A percentile compares a stretch with the other conserved stretches of the same genome.
These are phyloP conservation scores for Geotrichum histeridarum DNA, from an alignment of 1,139 yeast species.

Conservation along the genomic window DNA sequence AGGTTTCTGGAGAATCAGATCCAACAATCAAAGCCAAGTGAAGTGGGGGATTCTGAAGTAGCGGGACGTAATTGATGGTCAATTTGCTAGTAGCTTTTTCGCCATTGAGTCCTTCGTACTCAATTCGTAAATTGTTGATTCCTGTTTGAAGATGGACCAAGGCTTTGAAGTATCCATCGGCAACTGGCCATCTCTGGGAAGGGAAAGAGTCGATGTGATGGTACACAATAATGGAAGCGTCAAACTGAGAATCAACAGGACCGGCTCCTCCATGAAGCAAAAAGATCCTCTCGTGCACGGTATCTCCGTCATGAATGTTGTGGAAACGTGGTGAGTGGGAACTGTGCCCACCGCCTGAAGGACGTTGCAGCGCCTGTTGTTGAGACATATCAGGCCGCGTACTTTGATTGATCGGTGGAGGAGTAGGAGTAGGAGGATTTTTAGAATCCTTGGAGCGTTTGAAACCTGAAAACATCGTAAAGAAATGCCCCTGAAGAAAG, in stretches of 20 bases:
- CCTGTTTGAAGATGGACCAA: conserved; percentile 68
- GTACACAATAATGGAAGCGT: conserved; percentile 42
- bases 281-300: conserved; percentile 34
- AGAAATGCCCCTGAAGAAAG: too few relatives aligned
- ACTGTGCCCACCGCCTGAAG: background rate
- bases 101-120: conserved; percentile 25
- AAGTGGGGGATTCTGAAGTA: conserved; percentile 67
- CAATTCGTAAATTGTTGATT: conserved; percentile 33
- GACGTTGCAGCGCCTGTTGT: conserved; percentile 6
- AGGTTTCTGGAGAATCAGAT: conserved; percentile 64
- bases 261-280: conserved; percentile 36
- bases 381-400: conserved; percentile 10
- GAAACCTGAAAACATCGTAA: background rate
- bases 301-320: conserved; percentile 25
- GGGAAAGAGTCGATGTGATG: conserved; percentile 55
- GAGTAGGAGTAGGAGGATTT: conserved; percentile 7
- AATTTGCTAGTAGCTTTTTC: conserved; percentile 21
- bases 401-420: conserved; percentile 13
- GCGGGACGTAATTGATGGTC: conserved; percentile 51
- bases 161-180: conserved; percentile 68
- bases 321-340: conserved; percentile 25
- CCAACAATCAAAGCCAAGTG: conserved; percentile 77
- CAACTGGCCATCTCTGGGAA: conserved; percentile 64
- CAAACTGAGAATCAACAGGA: conserved; percentile 23
- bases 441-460: background rate